Evolutionary conservation across 1,284 basidiomycete genomes (phyloP).

Genomic region (Vanrija sp.): DNA sequence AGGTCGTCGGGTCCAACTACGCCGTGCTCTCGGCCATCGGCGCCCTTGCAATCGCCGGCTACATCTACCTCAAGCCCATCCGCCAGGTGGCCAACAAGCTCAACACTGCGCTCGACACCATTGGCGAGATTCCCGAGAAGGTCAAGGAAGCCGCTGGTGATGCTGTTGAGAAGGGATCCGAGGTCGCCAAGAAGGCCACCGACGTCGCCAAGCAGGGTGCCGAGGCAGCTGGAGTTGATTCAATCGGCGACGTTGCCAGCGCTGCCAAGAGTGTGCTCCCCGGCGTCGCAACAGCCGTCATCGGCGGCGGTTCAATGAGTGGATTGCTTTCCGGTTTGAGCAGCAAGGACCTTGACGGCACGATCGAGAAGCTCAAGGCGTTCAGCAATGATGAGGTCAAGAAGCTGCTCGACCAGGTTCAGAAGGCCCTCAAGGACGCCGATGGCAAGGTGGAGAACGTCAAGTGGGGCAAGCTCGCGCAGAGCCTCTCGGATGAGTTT

Average conservation of each 20-base stretch:
- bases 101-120: slow-evolving; percentile 23
- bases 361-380: too few relatives aligned
- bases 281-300: slow-evolving; percentile 23
- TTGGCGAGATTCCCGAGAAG: slow-evolving; percentile 12
- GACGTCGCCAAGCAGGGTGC: slow-evolving; percentile 7
- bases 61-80: slow-evolving; percentile 44
- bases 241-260: slow-evolving; percentile 1
- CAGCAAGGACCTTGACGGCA: too few relatives aligned
- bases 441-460: slow-evolving; percentile 27
- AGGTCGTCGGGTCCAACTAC: slow-evolving; percentile 8
- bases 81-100: slow-evolving; percentile 33
- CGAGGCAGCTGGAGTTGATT: neutral
- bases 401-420: too few relatives aligned
- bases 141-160: neutral
- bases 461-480: slow-evolving; percentile 39
- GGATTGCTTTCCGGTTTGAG: too few relatives aligned
- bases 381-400: too few relatives aligned
- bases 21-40: slow-evolving; percentile 39
- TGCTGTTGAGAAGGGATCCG: neutral
- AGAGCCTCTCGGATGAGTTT: slow-evolving; percentile 28
- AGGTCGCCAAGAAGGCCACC: slow-evolving; percentile 11
- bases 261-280: slow-evolving; percentile 37
- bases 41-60: slow-evolving; percentile 33
- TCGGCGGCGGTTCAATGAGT: slow-evolving; percentile 1
- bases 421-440: slow-evolving; percentile 18